phyloP scores from a whole-genome alignment of 352 stramenopile genomes.

The Globisporangium middletonii region DNA sequence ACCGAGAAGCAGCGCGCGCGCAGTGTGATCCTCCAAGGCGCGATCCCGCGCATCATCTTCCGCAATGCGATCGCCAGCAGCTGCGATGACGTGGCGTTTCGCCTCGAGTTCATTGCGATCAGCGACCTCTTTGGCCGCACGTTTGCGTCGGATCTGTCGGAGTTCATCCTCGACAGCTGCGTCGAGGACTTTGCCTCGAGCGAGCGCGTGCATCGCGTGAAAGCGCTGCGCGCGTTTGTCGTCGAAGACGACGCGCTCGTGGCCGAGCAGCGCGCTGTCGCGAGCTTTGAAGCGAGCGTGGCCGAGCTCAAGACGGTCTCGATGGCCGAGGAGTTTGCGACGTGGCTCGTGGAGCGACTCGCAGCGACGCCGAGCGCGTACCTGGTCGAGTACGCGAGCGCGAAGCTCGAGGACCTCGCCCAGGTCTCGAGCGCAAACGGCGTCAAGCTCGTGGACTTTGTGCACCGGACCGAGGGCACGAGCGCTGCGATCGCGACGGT shows the following conservation, averaged over 20 bases:
- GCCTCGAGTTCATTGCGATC: constrained; percentile 71
- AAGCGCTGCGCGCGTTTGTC: constrained; percentile 48
- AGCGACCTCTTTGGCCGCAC: constrained; percentile 59
- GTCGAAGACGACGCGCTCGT: constrained; percentile 22
- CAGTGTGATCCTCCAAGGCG: constrained; percentile 66
- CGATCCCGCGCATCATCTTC: constrained; percentile 82
- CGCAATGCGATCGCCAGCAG: constrained; percentile 63
- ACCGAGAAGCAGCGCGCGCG: constrained; percentile 56
- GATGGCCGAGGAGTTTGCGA: constrained; percentile 61
- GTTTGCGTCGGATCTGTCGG: constrained; percentile 56
- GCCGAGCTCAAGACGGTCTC: constrained; percentile 27
- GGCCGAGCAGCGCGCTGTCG: constrained; percentile 41
- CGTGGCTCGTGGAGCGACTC: constrained; percentile 58
- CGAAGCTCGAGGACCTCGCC: constrained; percentile 49
- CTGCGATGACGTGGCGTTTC: constrained; percentile 55
- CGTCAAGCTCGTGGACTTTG: constrained; percentile 62
- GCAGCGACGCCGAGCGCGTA: constrained; percentile 34
- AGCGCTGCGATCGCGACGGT: constrained; percentile 33
- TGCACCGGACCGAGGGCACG: constrained; percentile 59
- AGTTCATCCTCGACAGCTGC: constrained; percentile 66
- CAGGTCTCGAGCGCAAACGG: constrained; percentile 21
- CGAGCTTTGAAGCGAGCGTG: constrained; percentile 59
- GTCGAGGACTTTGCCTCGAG: constrained; percentile 47
- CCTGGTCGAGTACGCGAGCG: constrained; percentile 46
- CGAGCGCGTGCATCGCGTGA: constrained; percentile 46